A percentile compares a stretch with the other conserved stretches of the same genome.
phyloP scores from a whole-genome alignment of 2,329 filamentous ascomycete genomes.

The Balansia obtecta region DNA sequence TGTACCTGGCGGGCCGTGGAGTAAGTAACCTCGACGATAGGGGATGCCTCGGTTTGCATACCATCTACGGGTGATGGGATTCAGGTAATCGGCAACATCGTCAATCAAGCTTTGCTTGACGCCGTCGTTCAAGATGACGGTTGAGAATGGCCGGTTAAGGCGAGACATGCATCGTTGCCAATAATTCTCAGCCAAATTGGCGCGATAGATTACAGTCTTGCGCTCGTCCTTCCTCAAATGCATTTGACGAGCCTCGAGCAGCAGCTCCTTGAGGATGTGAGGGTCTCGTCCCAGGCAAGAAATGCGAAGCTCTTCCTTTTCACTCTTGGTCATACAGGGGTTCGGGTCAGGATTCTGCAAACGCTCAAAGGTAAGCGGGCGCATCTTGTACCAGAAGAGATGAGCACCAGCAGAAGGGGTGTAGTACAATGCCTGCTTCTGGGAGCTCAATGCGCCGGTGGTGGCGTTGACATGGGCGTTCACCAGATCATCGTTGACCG shows the following conservation, averaged over 20 bases:
- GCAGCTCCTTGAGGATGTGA: slow-evolving; percentile 46
- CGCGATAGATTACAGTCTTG: slow-evolving; percentile 55
- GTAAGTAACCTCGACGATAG: slow-evolving; percentile 71
- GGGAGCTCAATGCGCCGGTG: slow-evolving; percentile 10
- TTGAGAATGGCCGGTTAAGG: slow-evolving; percentile 48
- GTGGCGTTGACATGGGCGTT: slow-evolving; percentile 12
- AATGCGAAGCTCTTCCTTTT: slow-evolving; percentile 46
- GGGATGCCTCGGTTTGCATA: slow-evolving; percentile 77
- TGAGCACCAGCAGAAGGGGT: slow-evolving; percentile 57
- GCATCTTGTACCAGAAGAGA: slow-evolving; percentile 54
- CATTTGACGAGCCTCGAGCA: slow-evolving; percentile 42
- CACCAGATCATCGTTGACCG: no score
- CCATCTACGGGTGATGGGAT: slow-evolving; percentile 56
- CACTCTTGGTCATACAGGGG: slow-evolving; percentile 26
- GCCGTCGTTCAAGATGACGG: slow-evolving; percentile 50
- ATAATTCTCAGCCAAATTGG: slow-evolving; percentile 32
- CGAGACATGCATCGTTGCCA: slow-evolving; percentile 54
- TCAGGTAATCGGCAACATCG: slow-evolving; percentile 51
- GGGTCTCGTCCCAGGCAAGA: slow-evolving; percentile 51
- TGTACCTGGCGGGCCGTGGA: slow-evolving; percentile 69
- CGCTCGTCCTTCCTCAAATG: slow-evolving; percentile 46
- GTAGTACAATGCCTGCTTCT: slow-evolving; percentile 43
- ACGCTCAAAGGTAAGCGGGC: slow-evolving; percentile 45
- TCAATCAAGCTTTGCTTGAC: slow-evolving; percentile 46
- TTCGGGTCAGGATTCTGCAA: slow-evolving; percentile 32